Evolutionary conservation across 768 basidiomycete species (phyloP).

Genomic region (Pholiota conissans): DNA sequence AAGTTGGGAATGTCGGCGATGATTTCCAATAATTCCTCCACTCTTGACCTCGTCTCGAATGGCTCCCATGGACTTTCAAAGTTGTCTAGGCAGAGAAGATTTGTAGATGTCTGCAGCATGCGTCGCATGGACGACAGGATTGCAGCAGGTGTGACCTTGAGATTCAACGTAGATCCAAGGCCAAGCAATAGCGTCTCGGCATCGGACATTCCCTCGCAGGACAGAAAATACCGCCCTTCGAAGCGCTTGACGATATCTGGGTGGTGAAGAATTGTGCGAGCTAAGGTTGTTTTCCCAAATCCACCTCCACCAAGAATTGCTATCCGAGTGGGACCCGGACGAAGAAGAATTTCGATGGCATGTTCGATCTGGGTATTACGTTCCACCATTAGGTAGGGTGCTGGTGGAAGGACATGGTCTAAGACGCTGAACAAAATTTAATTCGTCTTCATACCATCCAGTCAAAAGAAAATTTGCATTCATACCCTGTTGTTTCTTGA

Average conservation of each 20-base stretch:
- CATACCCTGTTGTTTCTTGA: no score
- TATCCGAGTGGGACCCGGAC: slow-evolving; percentile 7
- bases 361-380: not conserved
- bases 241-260: slow-evolving; percentile 17
- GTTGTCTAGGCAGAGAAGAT: not conserved
- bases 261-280: slow-evolving; percentile 25
- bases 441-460: no score
- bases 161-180: not conserved
- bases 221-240: slow-evolving; percentile 23
- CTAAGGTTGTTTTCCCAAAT: slow-evolving; percentile 33
- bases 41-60: not conserved
- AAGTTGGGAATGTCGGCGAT: not conserved
- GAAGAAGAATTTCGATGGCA: not conserved
- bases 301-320: slow-evolving; percentile 33
- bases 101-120: not conserved
- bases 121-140: not conserved
- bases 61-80: not conserved
- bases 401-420: not conserved
- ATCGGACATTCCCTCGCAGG: slow-evolving; percentile 23
- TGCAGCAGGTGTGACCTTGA: not conserved
- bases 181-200: not conserved
- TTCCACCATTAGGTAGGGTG: not conserved
- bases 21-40: not conserved
- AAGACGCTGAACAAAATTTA: no score
- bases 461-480: no score